These are phyloP conservation scores for Coprinopsis strossmayeri DNA, from an alignment of 768 basidiomycete genomes.

Conservation along the genomic window DNA sequence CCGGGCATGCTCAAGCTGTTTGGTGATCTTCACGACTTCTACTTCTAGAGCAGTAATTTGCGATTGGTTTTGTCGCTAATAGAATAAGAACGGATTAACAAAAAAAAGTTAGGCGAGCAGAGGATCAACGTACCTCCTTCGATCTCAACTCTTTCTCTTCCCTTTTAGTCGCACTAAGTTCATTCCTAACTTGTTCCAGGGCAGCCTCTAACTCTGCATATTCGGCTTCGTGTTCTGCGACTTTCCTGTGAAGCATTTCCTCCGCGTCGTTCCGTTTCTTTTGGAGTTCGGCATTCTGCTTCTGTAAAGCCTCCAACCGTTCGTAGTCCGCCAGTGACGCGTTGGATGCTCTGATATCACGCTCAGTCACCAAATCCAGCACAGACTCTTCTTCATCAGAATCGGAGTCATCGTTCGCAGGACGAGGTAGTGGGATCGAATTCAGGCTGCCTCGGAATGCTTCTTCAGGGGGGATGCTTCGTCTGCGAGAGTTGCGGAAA, in stretches of 20 bases:
- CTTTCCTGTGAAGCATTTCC: slow-evolving; percentile 53
- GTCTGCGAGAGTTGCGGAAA: background rate
- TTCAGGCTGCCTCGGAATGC: slow-evolving; percentile 41
- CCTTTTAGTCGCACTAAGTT: slow-evolving; percentile 73
- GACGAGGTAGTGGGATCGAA: slow-evolving; percentile 53
- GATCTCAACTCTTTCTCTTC: slow-evolving; percentile 90
- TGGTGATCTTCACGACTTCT: slow-evolving; percentile 72
- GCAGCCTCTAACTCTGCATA: slow-evolving; percentile 72
- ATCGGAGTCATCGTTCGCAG: slow-evolving; percentile 42
- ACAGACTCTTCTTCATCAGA: slow-evolving; percentile 48
- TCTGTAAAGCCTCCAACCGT: slow-evolving; percentile 64
- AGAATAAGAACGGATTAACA: slow-evolving; percentile 6
- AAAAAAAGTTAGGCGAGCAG: slow-evolving; percentile 1
- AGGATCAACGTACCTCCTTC: slow-evolving; percentile 62
- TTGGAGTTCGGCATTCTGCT: slow-evolving; percentile 67
- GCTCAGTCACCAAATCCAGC: slow-evolving; percentile 56
- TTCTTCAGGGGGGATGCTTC: slow-evolving; percentile 17
- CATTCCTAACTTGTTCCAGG: slow-evolving; percentile 72
- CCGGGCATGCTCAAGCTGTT: slow-evolving; percentile 67
- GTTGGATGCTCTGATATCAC: slow-evolving; percentile 51
- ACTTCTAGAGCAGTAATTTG: slow-evolving; percentile 70
- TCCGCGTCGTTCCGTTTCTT: slow-evolving; percentile 75
- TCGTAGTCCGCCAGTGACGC: slow-evolving; percentile 70
- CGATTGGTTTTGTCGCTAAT: slow-evolving; percentile 53
- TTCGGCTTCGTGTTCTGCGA: slow-evolving; percentile 76